phyloP scores from a whole-genome alignment of 441 rosid genomes.

The Kokia cookei region DNA sequence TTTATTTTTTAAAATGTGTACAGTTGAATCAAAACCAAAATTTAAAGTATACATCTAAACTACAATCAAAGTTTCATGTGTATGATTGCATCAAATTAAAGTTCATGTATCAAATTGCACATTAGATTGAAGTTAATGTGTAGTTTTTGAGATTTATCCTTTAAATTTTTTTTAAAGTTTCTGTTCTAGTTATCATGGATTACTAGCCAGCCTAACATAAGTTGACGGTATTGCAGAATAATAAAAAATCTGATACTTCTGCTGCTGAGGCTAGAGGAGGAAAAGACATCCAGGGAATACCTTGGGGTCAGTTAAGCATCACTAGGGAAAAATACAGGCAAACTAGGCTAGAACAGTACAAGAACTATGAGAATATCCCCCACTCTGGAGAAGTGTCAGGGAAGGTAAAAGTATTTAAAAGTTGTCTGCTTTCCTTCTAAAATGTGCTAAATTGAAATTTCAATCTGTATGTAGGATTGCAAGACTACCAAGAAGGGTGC shows the following conservation, averaged over 20 bases:
- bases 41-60: too few relatives aligned
- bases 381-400: slow-evolving; percentile 63
- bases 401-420: slow-evolving; percentile 35
- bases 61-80: too few relatives aligned
- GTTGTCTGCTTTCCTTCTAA: background rate
- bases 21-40: too few relatives aligned
- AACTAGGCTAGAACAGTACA: slow-evolving; percentile 82
- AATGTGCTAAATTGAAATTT: background rate
- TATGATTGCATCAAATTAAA: too few relatives aligned
- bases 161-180: background rate
- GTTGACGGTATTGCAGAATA: slow-evolving; percentile 33
- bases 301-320: slow-evolving; percentile 85
- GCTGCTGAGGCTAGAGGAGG: slow-evolving; percentile 86
- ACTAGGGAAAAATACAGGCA: slow-evolving; percentile 74
- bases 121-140: too few relatives aligned
- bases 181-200: background rate
- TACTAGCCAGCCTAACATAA: background rate
- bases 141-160: too few relatives aligned
- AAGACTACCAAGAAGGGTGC: slow-evolving; percentile 50
- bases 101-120: too few relatives aligned
- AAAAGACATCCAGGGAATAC: slow-evolving; percentile 90
- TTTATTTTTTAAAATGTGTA: too few relatives aligned
- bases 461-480: slow-evolving; percentile 41
- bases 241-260: slow-evolving; percentile 55
- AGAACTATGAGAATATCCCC: slow-evolving; percentile 78